Evolutionary conservation across 129 eudicot species (phyloP), one percentile per base, ranked within the genome.

Genomic region (Deinandra increscens): DNA sequence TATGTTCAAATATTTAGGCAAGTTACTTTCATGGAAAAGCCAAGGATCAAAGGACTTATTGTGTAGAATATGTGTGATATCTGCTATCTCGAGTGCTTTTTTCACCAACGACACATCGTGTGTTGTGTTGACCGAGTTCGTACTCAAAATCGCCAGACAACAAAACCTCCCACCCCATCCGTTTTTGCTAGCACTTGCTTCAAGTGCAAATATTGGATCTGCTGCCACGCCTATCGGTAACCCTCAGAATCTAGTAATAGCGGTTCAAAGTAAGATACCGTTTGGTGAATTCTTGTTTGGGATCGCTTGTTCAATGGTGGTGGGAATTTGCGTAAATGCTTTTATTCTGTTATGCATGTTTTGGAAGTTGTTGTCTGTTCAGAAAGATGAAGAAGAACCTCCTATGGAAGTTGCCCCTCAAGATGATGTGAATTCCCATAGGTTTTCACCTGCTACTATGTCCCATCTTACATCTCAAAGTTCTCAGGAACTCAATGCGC

Each of bases 101-200:
- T 91, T 91, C 81, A 91, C 97, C 3, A 91, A 91, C 36, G 97
- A 91, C 31, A 91, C 97, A 1, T 76, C 95, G 3, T 88, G 98
- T 66, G 98, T 92, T 54, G 98, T 92, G 44, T 78, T 92, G 37
- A 92, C 96, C 7, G 98, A 92, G 60, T 92, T 92, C 74, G 98
- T 92, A 10, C 74, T 92, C 65, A 92, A 92, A 77, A 84, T 88
- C 19, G 98, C 98, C 4, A 58, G 98, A 75, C 98, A 92, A 72
- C 98, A 92, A 9, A 92, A 92, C 62, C 96, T 92, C 60, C 98
- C 96, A 7, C 98, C 98, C 2, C 98, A 81, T 26, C 98, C 96
- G 0, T 92, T 92, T 53, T 62, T 91, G 20, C 60, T 91, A 58
- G 97, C 97, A 49, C 88, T 91, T 33, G 97, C 97, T 61, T 82